Conservation (phyloP, 1,284 basidiomycete species). For the Trametes sp. region DNA sequence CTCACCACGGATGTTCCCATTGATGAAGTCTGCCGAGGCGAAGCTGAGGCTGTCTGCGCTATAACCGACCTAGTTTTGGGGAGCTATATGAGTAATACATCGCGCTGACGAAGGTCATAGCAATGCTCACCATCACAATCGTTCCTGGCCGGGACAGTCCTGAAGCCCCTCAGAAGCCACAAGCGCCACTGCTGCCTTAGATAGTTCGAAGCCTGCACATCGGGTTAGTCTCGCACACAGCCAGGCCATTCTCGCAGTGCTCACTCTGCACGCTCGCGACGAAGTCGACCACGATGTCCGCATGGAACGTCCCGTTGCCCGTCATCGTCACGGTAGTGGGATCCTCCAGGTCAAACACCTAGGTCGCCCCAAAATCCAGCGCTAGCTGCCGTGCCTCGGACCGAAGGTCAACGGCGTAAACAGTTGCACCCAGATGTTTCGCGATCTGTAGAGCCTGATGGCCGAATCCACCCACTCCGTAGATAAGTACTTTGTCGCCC, state of each 20-base stretch:
- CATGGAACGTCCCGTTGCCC: constrained; percentile 6
- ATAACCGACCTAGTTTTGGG: constrained; percentile 10
- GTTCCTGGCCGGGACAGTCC: no score
- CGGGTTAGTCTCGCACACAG: no score
- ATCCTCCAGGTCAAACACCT: constrained; percentile 3
- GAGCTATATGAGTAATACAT: no score
- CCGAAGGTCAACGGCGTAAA: constrained; percentile 17
- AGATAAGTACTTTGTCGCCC: constrained; percentile 16
- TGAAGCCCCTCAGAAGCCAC: no score
- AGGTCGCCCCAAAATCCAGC: neutral
- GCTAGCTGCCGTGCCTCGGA: neutral
- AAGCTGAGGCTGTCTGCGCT: constrained; percentile 16
- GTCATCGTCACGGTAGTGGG: constrained; percentile 2
- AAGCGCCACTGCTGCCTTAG: neutral
- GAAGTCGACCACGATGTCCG: constrained; percentile 13
- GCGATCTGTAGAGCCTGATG: constrained; percentile 25
- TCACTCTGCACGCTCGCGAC: constrained; percentile 8
- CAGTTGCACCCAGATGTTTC: constrained; percentile 20
- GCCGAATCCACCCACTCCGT: constrained; percentile 24
- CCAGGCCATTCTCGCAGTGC: neutral
- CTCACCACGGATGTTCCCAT: neutral
- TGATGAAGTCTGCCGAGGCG: constrained; percentile 15
- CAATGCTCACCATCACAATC: no score
- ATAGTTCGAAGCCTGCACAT: constrained; percentile 3
- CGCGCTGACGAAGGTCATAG: no score